Percentiles rank a stretch among this genome's conserved stretches.
Evolutionary conservation across 257 asterid genomes (phyloP).

Genomic region (Solanum arcanum): DNA sequence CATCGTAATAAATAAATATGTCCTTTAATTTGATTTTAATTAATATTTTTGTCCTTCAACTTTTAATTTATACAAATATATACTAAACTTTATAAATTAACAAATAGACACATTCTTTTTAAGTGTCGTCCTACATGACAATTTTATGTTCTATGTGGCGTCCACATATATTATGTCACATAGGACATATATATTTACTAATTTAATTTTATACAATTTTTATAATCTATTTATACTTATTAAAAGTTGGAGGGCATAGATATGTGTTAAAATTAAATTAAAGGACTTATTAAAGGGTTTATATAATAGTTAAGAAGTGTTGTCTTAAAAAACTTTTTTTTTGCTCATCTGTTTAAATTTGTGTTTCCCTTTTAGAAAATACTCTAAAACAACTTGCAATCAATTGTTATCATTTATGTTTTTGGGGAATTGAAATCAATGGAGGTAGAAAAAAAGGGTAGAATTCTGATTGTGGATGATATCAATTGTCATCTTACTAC

Average conservation of each 20-base stretch:
- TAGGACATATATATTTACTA: no score
- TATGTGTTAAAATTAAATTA: background rate
- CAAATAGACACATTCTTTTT: background rate
- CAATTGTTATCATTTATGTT: background rate
- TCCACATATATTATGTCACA: background rate
- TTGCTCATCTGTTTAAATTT: background rate
- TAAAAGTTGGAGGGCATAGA: background rate
- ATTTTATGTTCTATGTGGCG: background rate
- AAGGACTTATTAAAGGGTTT: background rate
- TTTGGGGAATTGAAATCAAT: background rate
- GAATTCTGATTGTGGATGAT: conserved; percentile 47
- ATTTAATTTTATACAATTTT: no score
- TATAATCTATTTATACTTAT: background rate
- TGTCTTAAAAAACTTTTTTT: background rate
- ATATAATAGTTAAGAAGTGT: background rate
- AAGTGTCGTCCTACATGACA: background rate
- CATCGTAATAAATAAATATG: no score
- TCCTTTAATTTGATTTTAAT: no score
- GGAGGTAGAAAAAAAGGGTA: conserved; percentile 1
- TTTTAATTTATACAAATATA: background rate
- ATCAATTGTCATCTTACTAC: conserved; percentile 29
- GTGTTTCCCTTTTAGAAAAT: background rate
- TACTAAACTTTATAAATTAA: no score
- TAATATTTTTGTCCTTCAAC: no score
- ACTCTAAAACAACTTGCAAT: background rate